Evolutionary conservation across 208 protist species (phyloP).

Genomic region (Leishmania major): DNA sequence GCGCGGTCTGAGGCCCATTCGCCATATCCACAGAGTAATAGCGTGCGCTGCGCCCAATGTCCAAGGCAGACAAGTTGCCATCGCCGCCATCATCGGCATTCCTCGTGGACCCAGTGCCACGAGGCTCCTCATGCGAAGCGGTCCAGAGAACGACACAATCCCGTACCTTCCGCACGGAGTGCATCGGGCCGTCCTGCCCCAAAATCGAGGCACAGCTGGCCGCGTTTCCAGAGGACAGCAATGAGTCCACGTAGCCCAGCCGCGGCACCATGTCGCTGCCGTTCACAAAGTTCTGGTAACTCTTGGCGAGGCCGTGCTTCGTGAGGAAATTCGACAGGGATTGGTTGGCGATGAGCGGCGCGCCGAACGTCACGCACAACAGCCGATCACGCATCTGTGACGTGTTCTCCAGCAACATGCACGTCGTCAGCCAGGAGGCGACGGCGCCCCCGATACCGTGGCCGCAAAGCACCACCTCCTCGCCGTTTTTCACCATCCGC

Average conservation of each 20-base stretch:
- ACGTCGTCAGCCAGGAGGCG: slow-evolving; percentile 27
- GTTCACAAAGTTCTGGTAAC: slow-evolving; percentile 53
- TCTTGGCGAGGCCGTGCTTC: not conserved
- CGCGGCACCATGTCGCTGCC: slow-evolving; percentile 53
- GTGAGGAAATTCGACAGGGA: slow-evolving; percentile 32
- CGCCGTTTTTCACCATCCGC: slow-evolving; percentile 23
- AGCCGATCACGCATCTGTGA: slow-evolving; percentile 26
- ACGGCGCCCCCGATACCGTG: slow-evolving; percentile 45
- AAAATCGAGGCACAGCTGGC: slow-evolving; percentile 15
- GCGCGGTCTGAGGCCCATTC: not conserved
- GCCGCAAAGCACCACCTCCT: slow-evolving; percentile 47
- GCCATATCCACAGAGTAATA: not conserved
- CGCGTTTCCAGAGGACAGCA: slow-evolving; percentile 34
- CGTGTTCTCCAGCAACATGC: slow-evolving; percentile 44
- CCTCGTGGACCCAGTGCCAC: not conserved
- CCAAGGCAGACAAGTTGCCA: not conserved
- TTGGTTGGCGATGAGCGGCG: slow-evolving; percentile 35
- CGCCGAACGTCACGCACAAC: slow-evolving; percentile 53
- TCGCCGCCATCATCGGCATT: not conserved
- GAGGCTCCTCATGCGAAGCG: slow-evolving; percentile 20
- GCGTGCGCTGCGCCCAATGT: slow-evolving; percentile 1
- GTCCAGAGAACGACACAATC: slow-evolving; percentile 25
- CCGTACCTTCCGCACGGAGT: slow-evolving; percentile 14
- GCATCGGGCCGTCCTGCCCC: not conserved
- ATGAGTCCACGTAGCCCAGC: slow-evolving; percentile 26